Evolutionary conservation across 2,329 filamentous ascomycete species (phyloP).

Genomic region (Neonectria magnoliae): DNA sequence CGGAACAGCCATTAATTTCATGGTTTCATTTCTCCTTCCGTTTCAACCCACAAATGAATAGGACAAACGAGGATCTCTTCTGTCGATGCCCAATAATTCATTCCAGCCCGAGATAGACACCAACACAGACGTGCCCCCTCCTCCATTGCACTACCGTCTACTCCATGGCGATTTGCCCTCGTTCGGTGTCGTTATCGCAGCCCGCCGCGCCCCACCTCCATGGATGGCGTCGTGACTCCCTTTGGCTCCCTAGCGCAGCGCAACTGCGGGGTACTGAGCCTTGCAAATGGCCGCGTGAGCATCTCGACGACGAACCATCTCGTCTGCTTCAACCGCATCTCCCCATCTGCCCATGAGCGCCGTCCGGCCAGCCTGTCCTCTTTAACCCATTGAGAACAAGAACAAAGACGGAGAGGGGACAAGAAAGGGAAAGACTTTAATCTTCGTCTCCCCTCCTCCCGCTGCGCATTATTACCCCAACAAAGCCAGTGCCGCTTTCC

Average conservation of each 20-base stretch:
- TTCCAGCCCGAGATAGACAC: background rate
- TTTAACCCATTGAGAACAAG: background rate
- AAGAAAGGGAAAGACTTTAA: background rate
- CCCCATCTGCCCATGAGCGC: slow-evolving; percentile 10
- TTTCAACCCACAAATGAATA: background rate
- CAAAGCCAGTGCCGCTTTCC: background rate
- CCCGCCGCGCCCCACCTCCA: slow-evolving; percentile 18
- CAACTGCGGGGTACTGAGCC: slow-evolving; percentile 27
- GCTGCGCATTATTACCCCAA: background rate
- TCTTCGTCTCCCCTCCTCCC: background rate
- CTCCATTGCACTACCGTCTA: background rate
- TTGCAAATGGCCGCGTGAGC: slow-evolving; percentile 22
- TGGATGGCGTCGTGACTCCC: slow-evolving; percentile 26
- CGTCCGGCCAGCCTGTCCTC: slow-evolving; percentile 9
- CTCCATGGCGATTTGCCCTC: background rate
- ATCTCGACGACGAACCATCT: slow-evolving; percentile 25
- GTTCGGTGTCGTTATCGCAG: slow-evolving; percentile 6
- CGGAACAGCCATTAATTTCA: background rate
- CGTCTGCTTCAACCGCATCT: slow-evolving; percentile 13
- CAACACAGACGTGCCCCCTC: background rate
- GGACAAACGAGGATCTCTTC: background rate
- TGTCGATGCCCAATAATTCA: background rate
- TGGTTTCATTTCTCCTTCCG: background rate
- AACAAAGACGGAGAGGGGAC: background rate
- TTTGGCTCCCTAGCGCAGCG: slow-evolving; percentile 17